These are phyloP conservation scores for Selaginella tamariscina DNA, from an alignment of 75 land plant species.

Conservation along the genomic window DNA sequence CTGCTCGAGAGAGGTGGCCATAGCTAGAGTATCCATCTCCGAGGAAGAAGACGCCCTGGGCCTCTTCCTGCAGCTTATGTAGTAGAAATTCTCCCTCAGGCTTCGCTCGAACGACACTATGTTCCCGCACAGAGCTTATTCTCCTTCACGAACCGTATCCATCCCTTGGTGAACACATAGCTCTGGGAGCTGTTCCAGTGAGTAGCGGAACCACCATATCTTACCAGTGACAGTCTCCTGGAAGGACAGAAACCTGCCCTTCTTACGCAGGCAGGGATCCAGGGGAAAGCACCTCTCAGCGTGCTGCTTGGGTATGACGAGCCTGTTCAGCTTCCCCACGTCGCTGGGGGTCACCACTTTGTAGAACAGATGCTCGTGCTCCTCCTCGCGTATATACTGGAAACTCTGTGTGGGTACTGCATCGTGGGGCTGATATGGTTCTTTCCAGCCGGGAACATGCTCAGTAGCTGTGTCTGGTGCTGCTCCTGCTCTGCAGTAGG, in stretches of 20 bases:
- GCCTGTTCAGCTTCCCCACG: constrained; percentile 23
- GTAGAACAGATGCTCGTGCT: constrained; percentile 17
- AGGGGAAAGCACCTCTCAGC: constrained; percentile 21
- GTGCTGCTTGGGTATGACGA: constrained; percentile 26
- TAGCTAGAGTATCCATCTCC: no score
- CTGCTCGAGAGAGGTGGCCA: no score
- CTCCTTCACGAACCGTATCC: not conserved
- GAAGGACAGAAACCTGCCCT: constrained; percentile 5
- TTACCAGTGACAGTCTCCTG: not conserved
- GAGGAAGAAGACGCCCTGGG: not conserved
- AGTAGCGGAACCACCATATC: not conserved
- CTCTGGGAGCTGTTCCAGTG: not conserved
- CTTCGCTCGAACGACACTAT: not conserved
- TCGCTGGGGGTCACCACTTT: constrained; percentile 26
- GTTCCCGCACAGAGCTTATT: not conserved
- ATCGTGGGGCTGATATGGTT: no score
- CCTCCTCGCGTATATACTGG: not conserved
- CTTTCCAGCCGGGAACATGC: no score
- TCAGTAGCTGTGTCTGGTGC: no score
- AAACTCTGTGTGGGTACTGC: no score
- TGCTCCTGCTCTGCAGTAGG: no score
- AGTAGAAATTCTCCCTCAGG: not conserved
- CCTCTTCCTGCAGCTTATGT: not conserved
- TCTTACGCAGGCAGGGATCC: not conserved
- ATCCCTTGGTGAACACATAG: not conserved